Base-by-base conservation (phyloP, 148 eudicot species). In the Camellia sinensis region DNA sequence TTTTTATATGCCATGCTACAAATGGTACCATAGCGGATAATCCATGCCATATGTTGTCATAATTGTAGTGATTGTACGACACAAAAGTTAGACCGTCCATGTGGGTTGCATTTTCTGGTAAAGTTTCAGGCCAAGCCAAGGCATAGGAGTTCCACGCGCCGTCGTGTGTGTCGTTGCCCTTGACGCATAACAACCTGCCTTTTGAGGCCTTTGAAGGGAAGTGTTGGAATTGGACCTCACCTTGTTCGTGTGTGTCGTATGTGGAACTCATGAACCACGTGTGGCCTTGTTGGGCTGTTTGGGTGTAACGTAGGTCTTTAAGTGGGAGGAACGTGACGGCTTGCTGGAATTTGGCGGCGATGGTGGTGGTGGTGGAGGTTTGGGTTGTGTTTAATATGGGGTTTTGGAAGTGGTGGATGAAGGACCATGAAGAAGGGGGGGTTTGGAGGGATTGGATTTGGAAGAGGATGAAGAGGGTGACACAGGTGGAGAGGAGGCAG, bases 181-280 rank as follows among this genome's bases (percentile, higher is more conserved):
- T 92, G 0, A 93, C 70, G 87, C 98, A 93, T 11, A 93, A 74
- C 1, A 93, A 11, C 62, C 94, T 77, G 2, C 88, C 90, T 45
- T 87, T 78, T 13, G 97, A 93, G 1, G 86, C 54, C 43, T 81
- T 79, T 14, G 98, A 92, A 6, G 96, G 98, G 75, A 87, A 92
- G 46, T 86, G 72, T 52, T 90, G 96, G 84, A 84, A 88, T 71
- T 88, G 90, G n/a, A 88, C 96, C 54, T 88, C 91, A 12, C 92
- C 98, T 76, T 87, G 86, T 69, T 79, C 89, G 3, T 83, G 92
- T 19, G 80, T 92, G 83, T 93, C 96, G 56, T 85, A 80, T 82
- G 87, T 40, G 71, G 95, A 86, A 80, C 98, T 93, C 98, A 93
- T 93, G 93, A 93, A 93, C 97, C 93, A 93, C 22, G 97, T 93